phyloP scores from a whole-genome alignment of 768 basidiomycete genomes.

The Amanita rubescens region DNA sequence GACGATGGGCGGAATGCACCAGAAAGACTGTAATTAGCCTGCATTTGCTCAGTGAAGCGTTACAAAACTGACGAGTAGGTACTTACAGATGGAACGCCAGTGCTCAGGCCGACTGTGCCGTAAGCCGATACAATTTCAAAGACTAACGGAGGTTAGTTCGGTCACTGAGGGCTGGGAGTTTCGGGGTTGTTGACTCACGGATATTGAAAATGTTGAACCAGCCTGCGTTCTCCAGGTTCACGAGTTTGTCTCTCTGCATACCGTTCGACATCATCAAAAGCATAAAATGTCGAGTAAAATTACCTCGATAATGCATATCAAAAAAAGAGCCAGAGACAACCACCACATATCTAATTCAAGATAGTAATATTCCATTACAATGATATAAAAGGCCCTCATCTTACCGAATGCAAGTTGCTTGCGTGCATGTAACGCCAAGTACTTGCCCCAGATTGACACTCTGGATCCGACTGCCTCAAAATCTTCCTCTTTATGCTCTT shows the following conservation, averaged over 20 bases:
- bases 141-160: constrained; percentile 33
- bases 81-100: constrained; percentile 69
- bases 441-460: constrained; percentile 65
- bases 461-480: constrained; percentile 40
- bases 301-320: constrained; percentile 93
- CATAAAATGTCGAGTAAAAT: constrained; percentile 11
- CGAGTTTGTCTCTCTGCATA: constrained; percentile 49
- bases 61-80: background rate
- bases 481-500: constrained; percentile 39
- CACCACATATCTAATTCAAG: constrained; percentile 84
- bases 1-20: constrained; percentile 76
- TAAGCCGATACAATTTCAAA: constrained; percentile 88
- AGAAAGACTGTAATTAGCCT: constrained; percentile 79
- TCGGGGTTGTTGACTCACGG: constrained; percentile 33
- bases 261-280: constrained; percentile 1
- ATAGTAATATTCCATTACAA: background rate
- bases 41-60: background rate
- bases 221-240: constrained; percentile 38
- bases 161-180: background rate
- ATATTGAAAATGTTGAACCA: constrained; percentile 88
- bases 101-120: constrained; percentile 82
- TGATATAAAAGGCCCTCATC: constrained; percentile 13
- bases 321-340: constrained; percentile 76
- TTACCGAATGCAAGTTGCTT: constrained; percentile 87
- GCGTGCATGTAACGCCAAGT: constrained; percentile 76